Evolutionary conservation across 2,329 filamentous ascomycete species (phyloP).

Genomic region (Trichoderma sp.): DNA sequence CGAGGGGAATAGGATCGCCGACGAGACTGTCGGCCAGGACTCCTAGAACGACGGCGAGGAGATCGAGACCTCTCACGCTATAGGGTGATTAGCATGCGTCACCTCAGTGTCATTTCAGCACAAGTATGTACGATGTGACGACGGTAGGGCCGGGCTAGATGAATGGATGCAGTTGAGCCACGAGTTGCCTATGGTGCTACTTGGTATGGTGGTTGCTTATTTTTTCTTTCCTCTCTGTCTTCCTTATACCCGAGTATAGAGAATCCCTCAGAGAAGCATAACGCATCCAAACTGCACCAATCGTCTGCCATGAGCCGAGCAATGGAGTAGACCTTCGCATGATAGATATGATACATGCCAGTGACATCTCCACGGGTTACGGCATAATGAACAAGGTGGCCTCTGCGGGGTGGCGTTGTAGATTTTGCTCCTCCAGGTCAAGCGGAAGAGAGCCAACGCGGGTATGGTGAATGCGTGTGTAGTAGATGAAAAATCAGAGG

Average conservation of each 20-base stretch:
- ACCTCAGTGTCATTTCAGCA: not conserved
- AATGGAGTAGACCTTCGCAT: not conserved
- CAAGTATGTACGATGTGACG: not conserved
- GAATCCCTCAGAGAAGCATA: not conserved
- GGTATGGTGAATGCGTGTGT: not conserved
- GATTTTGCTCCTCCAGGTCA: constrained; percentile 5
- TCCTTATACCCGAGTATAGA: not conserved
- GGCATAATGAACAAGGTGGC: constrained; percentile 1
- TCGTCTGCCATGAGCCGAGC: not conserved
- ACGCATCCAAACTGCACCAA: not conserved
- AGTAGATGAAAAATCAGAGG: not conserved
- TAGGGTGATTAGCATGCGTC: constrained; percentile 21
- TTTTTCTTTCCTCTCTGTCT: not conserved
- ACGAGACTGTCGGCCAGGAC: constrained; percentile 69
- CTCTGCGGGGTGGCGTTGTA: constrained; percentile 20
- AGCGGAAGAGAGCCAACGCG: not conserved
- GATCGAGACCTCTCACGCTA: constrained; percentile 86
- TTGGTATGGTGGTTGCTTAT: not conserved
- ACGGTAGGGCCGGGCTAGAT: not conserved
- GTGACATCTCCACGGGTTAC: not conserved
- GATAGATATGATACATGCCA: not conserved
- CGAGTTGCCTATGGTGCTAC: constrained; percentile 8
- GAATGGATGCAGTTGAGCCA: constrained; percentile 9
- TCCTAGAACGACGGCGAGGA: constrained; percentile 81
- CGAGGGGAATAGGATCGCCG: constrained; percentile 80